These are phyloP conservation scores for Waltergamsia citrina DNA, from an alignment of 2,329 filamentous ascomycete species.

Conservation along the genomic window DNA sequence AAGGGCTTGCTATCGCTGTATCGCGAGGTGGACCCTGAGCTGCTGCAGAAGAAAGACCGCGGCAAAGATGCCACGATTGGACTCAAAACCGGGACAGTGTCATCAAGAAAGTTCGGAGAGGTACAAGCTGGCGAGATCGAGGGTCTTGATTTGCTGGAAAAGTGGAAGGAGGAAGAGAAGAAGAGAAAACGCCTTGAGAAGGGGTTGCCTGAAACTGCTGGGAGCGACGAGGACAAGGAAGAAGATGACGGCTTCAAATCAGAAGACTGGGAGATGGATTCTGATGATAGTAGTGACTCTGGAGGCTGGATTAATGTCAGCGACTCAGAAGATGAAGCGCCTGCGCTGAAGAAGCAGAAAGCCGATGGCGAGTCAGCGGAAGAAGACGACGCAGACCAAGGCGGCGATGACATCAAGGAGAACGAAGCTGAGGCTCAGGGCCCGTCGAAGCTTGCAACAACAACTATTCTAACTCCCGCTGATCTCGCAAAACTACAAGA, in stretches of 20 bases:
- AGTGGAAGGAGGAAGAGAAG: conserved; percentile 89
- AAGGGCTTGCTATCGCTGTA: conserved; percentile 87
- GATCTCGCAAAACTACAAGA: conserved; percentile 93
- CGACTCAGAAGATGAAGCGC: conserved; percentile 70
- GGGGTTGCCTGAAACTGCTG: conserved; percentile 54
- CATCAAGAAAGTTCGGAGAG: conserved; percentile 74
- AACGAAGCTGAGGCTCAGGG: conserved; percentile 34
- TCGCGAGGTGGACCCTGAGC: conserved; percentile 79
- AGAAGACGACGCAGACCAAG: conserved; percentile 19
- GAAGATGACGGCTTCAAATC: conserved; percentile 47
- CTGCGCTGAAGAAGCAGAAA: conserved; percentile 39
- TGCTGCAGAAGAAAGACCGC: conserved; percentile 81
- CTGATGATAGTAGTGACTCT: conserved; percentile 56
- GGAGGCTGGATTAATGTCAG: conserved; percentile 92
- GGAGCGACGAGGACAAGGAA: conserved; percentile 52
- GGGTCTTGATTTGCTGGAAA: conserved; percentile 80
- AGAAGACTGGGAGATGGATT: conserved; percentile 52
- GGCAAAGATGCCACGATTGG: conserved; percentile 86
- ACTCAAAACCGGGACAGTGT: conserved; percentile 64
- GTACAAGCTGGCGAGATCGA: conserved; percentile 75
- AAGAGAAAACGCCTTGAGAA: conserved; percentile 61
- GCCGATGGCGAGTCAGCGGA: conserved; percentile 13
- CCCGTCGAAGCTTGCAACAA: conserved; percentile 75
- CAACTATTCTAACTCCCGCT: conserved; percentile 86
- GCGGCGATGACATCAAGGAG: conserved; percentile 32